Evolutionary conservation across 441 rosid genomes (phyloP).

Genomic region (Kokia cookei): DNA sequence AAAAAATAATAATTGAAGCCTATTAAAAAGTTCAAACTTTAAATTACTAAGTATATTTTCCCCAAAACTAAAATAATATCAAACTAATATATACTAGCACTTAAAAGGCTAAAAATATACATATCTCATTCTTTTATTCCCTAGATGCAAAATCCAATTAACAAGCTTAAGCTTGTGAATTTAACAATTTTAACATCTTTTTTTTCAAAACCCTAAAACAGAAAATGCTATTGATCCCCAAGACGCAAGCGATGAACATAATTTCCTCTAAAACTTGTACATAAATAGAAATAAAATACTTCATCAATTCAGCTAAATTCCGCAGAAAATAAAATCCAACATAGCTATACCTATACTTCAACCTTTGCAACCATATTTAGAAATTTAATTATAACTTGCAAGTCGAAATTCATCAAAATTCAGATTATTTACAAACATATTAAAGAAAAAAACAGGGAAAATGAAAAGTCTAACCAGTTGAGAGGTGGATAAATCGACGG

Average conservation of each 20-base stretch:
- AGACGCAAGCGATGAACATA: not conserved
- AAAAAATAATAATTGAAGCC: not conserved
- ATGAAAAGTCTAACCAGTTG: slow-evolving; percentile 26
- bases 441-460: not conserved
- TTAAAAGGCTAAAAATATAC: too few species aligned
- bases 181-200: not conserved
- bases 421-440: not conserved
- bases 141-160: not conserved
- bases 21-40: not conserved
- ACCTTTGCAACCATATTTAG: not conserved
- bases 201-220: not conserved
- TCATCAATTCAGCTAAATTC: not conserved
- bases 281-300: not conserved
- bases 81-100: not conserved
- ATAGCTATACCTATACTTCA: not conserved
- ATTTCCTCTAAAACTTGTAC: not conserved
- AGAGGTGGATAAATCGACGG: slow-evolving; percentile 28
- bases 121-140: not conserved
- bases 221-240: not conserved
- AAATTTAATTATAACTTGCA: not conserved
- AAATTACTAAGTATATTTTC: not conserved
- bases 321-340: not conserved
- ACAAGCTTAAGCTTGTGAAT: not conserved
- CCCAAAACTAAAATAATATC: not conserved
- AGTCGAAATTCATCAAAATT: not conserved